Base-by-base conservation (phyloP, 805 yeast genomes). In the Saccharomycopsis oosterbeekiorum region DNA sequence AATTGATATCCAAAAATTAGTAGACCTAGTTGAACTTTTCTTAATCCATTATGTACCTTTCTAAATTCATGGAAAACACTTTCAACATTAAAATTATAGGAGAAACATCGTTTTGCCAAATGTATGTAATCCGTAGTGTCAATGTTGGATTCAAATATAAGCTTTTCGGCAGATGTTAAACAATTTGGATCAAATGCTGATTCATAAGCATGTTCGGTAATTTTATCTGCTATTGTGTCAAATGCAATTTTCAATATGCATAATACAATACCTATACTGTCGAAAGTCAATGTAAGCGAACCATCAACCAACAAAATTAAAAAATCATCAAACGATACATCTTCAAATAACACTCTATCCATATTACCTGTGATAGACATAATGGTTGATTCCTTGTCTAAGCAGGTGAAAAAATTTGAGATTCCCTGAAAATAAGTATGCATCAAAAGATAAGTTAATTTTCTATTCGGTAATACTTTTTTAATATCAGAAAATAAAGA, bases 21-120 rank as follows among this genome's bases (percentile, higher is more conserved):
- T 9, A 63, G 24, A 9, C 65, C 65, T 17, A 63, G 37, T 39
- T 63, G 65, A 19, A 61, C 51, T 47, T 63, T 63, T 26, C 34
- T 53, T 12, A 63, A 26, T 11, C 54, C 65, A 59, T 57, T 57
- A 5, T 63, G 60, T 12, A 63, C 29, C 37, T 57, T 56, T 21
- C 43, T 21, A 34, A 61, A 63, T n/a, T 59, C 53, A 17, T 36
- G 50, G 51, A 57, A 63, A 40, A 63, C 53, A 39, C 54, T 59
- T 15, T 59, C 59, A 34, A 63, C 43, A 15, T n/a, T 42, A 29
- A 63, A 59, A 37, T 63, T 59, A 43, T 54, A 63, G 2, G 62
- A 59, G 40, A 59, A 60, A 37, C 64, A 61, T 8, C 47, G 19
- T 37, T 61, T 61, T 8, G 65, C 65, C n/a, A 63, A 19, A 40